Base-by-base conservation (phyloP, 2,329 filamentous ascomycete species). In the Monilinia fructicola region DNA sequence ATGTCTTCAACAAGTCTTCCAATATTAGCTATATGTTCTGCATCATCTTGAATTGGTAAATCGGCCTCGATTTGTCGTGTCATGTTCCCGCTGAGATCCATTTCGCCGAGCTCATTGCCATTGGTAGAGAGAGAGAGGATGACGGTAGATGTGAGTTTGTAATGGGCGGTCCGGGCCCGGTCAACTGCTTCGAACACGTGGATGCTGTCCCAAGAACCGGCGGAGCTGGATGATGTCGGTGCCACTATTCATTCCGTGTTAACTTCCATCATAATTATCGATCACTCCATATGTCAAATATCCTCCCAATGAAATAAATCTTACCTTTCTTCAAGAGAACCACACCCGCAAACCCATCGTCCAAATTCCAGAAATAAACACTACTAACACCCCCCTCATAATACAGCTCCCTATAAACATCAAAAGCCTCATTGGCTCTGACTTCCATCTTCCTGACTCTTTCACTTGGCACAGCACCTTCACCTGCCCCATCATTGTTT, bases 161-260 rank as follows among this genome's bases (percentile, higher is more conserved):
- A 99, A 81, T 97, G 94, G 68, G 93, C 93, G 72, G 88, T 91
- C 71, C 95, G 90, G 71, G 92, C 93, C 71, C 93, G 90, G 78
- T 99, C 95, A 74, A 92, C 92, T 68, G 94, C 93, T 79, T 99
- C 95, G 78, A 99, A 96, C 72, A 99, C 95, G 81, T 99, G 95
- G 77, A 99, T 98, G 71, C 92, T 96, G 81, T 99, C 95, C 95
- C 95, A 99, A 65, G 92, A 89, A 67, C 93, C 93, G 66, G 90
- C 86, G 75, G 86, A 88, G 73, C 84, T 85, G 77, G 82, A 85
- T 72, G 84, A 86, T 69, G 84, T 88, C 66, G 83, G 87, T 72
- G 86, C 90, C 76, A 85, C 90, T 93, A 69, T 68, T 44, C 42
- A 21, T 16, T 21, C 64, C 69, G 40, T 12, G 54, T 65, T 65